phyloP scores from a whole-genome alignment of 164 flowering plant species.

The Chloranthus sessilifolius region DNA sequence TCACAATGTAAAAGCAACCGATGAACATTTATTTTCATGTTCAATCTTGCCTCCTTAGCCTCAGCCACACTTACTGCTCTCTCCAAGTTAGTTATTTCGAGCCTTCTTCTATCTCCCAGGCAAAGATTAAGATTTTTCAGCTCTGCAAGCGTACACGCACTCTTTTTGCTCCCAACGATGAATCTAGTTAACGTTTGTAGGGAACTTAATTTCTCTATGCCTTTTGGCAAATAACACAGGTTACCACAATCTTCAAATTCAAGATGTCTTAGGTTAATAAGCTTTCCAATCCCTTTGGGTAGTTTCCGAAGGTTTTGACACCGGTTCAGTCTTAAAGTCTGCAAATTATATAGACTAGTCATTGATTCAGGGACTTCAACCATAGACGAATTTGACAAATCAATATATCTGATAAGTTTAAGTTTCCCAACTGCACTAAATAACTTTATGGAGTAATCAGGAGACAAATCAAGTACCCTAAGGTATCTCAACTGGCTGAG shows the following conservation, averaged over 20 bases:
- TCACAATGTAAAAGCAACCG: not conserved
- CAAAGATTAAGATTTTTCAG: not conserved
- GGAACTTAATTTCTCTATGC: not conserved
- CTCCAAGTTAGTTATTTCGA: not conserved
- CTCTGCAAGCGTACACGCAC: not conserved
- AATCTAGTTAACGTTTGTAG: not conserved
- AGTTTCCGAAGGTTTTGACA: slow-evolving; percentile 2
- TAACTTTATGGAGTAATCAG: not conserved
- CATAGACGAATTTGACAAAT: not conserved
- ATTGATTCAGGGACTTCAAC: slow-evolving; percentile 16
- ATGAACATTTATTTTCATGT: not conserved
- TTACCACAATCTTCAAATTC: not conserved
- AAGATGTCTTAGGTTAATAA: slow-evolving; percentile 20
- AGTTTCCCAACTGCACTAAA: not conserved
- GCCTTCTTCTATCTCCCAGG: not conserved
- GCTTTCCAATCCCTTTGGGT: not conserved
- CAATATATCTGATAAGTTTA: slow-evolving; percentile 6
- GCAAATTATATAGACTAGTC: slow-evolving; percentile 18
- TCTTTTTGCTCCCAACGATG: not conserved
- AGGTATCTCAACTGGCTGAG: not conserved
- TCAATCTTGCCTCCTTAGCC: slow-evolving; percentile 1
- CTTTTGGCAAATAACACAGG: not conserved
- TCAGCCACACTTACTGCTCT: not conserved
- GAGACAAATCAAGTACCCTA: slow-evolving; percentile 8
- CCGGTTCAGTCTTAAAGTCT: slow-evolving; percentile 17